Conservation (phyloP, 208 protist species). For the Baffinella frigidus region DNA sequence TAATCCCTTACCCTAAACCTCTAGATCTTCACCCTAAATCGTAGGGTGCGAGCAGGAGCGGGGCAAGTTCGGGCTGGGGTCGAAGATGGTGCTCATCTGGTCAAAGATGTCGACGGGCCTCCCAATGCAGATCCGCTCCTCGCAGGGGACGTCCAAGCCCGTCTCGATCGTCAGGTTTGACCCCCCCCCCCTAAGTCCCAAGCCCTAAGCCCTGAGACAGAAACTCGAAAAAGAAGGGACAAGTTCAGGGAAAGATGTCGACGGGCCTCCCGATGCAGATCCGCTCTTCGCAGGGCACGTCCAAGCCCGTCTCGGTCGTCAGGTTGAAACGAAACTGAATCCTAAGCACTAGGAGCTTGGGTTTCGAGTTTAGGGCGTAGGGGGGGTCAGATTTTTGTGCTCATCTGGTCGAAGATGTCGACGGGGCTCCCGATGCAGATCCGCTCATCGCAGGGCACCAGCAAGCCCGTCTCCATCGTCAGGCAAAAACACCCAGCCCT, state of each 20-base stretch:
- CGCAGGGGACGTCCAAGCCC: background rate
- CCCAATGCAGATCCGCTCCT: conserved; percentile 58
- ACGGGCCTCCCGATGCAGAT: conserved; percentile 67
- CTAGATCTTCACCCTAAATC: too few relatives aligned
- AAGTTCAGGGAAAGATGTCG: too few relatives aligned
- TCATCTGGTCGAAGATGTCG: conserved; percentile 71
- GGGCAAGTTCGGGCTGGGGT: conserved; percentile 74
- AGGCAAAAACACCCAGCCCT: too few relatives aligned
- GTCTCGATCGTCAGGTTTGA: too few relatives aligned
- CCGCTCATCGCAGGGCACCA: background rate
- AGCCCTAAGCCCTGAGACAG: too few relatives aligned
- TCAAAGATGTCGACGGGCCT: conserved; percentile 68
- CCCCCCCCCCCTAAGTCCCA: too few relatives aligned
- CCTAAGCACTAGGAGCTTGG: too few relatives aligned
- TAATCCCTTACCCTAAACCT: too few relatives aligned
- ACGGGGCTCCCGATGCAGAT: conserved; percentile 67
- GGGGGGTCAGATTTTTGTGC: too few relatives aligned
- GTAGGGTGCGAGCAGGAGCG: conserved; percentile 8
- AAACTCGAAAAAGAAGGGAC: too few relatives aligned
- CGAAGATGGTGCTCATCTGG: conserved; percentile 74
- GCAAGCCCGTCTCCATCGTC: conserved; percentile 13
- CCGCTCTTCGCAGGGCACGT: background rate
- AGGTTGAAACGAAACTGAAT: too few relatives aligned
- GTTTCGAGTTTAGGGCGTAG: too few relatives aligned
- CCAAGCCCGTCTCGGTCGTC: conserved; percentile 5